Base-by-base conservation (phyloP, 805 yeast genomes). In the Maudiozyma serrabonitensis region DNA sequence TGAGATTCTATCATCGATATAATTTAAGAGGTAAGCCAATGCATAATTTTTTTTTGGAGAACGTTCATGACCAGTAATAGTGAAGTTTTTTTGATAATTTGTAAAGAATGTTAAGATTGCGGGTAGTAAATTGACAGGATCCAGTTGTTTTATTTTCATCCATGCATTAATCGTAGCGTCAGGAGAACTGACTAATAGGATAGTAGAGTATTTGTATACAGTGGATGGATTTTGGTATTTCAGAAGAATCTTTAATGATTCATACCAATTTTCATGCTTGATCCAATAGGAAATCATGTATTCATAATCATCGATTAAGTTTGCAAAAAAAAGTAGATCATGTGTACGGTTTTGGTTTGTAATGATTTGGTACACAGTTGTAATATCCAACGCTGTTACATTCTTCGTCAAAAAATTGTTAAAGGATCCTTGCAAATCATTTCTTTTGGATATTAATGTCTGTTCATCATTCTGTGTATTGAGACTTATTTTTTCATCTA, bases 121-220 rank as follows among this genome's bases (percentile, higher is more conserved):
- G 2, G 96, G 95, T 2, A 93, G 64, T 21, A 93, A 70, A 51
- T 74, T 79, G 13, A 76, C 74, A 45, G 84, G 82, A 50, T 85
- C 78, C 2, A 91, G 54, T 7, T 61, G 58, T 25, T 67, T 68
- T 0, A 72, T 58, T 46, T 71, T 75, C 59, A 86, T 75, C 97
- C 97, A 93, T 0, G 86, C 73, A 46, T 82, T 84, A 1, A 87
- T 79, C 0, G 96, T 87, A 12, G 73, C 75, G 28, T 69, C 70
- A 0, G 99, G 90, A 13, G 76, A 67, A 56, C 86, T 85, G 2
- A 80, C 70, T 46, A 93, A 63, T 38, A 93, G 64, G 0, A 81
- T 81, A 0, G 84, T 80, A 0, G 97, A 75, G 52, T 81, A 80
- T 52, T 77, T 76, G 67, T 88, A 87, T 5, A 85, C 75, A 8